Evolutionary conservation across 2,329 filamentous ascomycete genomes (phyloP), one percentile per base, ranked within the genome.

Genomic region (Colletotrichum sp.): DNA sequence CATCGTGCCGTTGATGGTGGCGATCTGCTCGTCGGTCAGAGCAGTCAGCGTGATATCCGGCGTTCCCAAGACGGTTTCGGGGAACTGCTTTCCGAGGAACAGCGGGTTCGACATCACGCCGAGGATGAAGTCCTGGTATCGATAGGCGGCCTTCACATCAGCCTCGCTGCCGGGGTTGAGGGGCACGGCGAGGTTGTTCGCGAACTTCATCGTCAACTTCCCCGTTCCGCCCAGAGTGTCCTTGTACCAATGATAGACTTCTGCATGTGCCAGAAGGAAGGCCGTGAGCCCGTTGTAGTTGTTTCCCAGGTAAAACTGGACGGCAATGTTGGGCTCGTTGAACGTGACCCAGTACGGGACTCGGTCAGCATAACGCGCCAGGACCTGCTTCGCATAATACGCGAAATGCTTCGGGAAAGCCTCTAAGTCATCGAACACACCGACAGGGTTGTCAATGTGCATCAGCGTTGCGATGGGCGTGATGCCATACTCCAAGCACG

Each of bases 311-410:
- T 86, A 85, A 67, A 87, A 86, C 66, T 82, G 81, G 4, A 84
- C 82, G 28, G 85, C 84, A 2, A 89, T 79, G 0, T 88, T 81
- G 3, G 89, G 89, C 80, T 90, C 89, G 77, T 90, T 90, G 80
- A 89, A 90, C 1, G 88, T 90, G 78, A 87, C 88, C 88, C 88
- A 90, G 6, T 87, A 83, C 0, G 88, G 85, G 0, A 91, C 88
- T 1, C 89, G 85, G 71, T 90, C 87, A 6, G 87, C 88, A 77
- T 87, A 91, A 70, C 89, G 87, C 2, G 85, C 84, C 82, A 91
- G 87, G 55, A 88, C 85, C 21, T 90, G 85, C 71, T 89, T 88
- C 52, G 87, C 89, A 71, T 91, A 91, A 79, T 90, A 84, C 2
- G 90, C 85, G 78, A 89, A 91, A 16, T 87, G 87, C 49, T 89